Evolutionary conservation across 176 grass and related monocot species (phyloP).

Genomic region (Ensete ventricosum): DNA sequence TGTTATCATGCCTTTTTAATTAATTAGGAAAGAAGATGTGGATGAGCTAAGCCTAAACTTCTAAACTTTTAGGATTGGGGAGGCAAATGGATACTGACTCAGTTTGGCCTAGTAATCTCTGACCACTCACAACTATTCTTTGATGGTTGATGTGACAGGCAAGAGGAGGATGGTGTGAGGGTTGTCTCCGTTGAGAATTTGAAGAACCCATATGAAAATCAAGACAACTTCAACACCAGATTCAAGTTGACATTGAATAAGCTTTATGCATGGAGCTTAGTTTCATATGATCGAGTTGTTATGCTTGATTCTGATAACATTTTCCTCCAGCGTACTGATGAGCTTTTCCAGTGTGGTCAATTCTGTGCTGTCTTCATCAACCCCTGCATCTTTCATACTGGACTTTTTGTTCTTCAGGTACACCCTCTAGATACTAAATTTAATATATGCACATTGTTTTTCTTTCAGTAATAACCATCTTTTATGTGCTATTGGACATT

Average conservation of each 20-base stretch:
- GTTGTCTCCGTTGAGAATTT: slow-evolving; percentile 77
- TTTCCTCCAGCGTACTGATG: slow-evolving; percentile 81
- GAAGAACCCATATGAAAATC: slow-evolving; percentile 83
- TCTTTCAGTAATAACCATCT: neutral
- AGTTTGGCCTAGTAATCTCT: neutral
- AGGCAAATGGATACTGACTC: neutral
- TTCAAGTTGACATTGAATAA: slow-evolving; percentile 96
- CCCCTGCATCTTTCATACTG: slow-evolving; percentile 95
- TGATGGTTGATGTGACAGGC: slow-evolving; percentile 27
- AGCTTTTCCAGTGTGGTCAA: slow-evolving; percentile 94
- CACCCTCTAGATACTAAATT: neutral
- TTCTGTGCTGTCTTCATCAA: slow-evolving; percentile 99
- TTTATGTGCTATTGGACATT: neutral
- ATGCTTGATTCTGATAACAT: slow-evolving; percentile 98
- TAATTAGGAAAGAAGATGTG: no score
- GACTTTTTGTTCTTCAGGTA: slow-evolving; percentile 97
- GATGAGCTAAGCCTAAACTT: no score
- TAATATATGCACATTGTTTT: neutral
- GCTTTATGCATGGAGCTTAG: slow-evolving; percentile 85
- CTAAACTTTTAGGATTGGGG: no score
- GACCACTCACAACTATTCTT: neutral
- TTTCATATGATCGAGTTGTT: slow-evolving; percentile 78
- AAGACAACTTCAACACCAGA: slow-evolving; percentile 67
- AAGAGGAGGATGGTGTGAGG: slow-evolving; percentile 80
- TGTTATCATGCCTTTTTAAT: no score